Base-by-base conservation (phyloP, 2,329 filamentous ascomycete genomes). In the Exophiala bonariae region DNA sequence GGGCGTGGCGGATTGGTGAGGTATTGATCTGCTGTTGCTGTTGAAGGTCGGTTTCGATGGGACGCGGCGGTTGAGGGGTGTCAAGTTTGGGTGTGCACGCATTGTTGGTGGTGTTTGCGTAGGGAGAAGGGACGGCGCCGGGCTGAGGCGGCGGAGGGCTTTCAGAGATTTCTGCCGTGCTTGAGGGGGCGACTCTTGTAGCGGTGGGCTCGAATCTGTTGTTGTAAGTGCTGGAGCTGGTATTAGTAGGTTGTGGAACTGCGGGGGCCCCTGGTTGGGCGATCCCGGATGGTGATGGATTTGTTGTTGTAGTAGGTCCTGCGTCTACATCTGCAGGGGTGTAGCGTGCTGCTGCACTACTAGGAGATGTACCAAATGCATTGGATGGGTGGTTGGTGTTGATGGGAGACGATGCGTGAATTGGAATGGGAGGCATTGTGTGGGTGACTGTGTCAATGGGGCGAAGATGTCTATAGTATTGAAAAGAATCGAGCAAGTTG, bases 381-480 rank as follows among this genome's bases (percentile, higher is more conserved):
- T 44, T 18, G 3, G 44, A 40, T n/a, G 51, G 43, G 18, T 23
- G 6, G 33, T 54, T 58, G 14, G 46, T 38, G 49, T 57, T 59
- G 30, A 58, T 52, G 18, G 56, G 56, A 18, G 55, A 58, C 14
- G 52, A 36, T 4, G 52, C 55, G 42, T 60, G 52, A 20, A 58
- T 44, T 16, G 52, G 46, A 23, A 60, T 43, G 4, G 53, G 47
- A 34, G 53, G 19, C 50, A 54, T 53, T 16, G 38, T 41, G 13
- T 7, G 32, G 6, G 32, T 14, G n/a, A n/a, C n/a, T n/a, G n/a
- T n/a, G n/a, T n/a, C n/a, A n/a, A n/a, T n/a, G n/a, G n/a, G n/a
- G n/a, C n/a, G n/a, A n/a, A n/a, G n/a, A n/a, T n/a, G n/a, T n/a
- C n/a, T n/a, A n/a, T 26, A 26, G 23, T 6, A 26, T 26, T 26